Evolutionary conservation across 2,329 filamentous ascomycete species (phyloP), one percentile per base, ranked within the genome.

Genomic region (Elsinoe necatrix): DNA sequence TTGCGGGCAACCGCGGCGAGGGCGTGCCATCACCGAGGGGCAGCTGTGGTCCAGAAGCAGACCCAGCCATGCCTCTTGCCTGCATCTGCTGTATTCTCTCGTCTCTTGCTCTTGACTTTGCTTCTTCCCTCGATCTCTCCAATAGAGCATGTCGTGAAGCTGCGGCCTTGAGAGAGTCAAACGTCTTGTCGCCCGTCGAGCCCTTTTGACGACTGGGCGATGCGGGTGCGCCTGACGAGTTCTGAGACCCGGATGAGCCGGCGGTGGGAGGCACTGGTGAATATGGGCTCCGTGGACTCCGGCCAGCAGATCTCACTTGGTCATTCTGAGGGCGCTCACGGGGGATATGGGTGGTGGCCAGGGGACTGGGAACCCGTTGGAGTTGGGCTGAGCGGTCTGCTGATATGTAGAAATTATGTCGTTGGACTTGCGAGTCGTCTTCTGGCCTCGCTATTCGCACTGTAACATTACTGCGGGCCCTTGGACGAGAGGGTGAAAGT

Each of bases 71-170:
- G 55, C 55, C 54, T 42, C 39, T 56, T 37, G 23, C 57, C 25
- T 35, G 59, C 43, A 55, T 57, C 18, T 45, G 57, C 42, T 51
- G 59, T 43, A 45, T 54, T 29, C 50, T 29, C 20, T 39, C 48
- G 52, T 57, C 57, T 34, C 55, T 47, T 56, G 59, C 58, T 58
- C 59, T 59, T 52, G 48, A 23, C 31, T 52, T 52, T 58, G 57
- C 58, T 51, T 60, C 58, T 54, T 57, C 58, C 45, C 55, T 58
- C 34, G 59, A 60, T 58, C 62, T 58, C 54, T 65, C 62, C 54
- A 59, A 63, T 55, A 65, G 43, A 42, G 60, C 63, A 64, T 65
- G 63, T 57, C 61, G 57, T 41, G 62, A 61, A 45, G 61, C 64
- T 25, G 59, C 61, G 55, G 57, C 60, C 29, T 62, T 60, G 51